A percentile compares a stretch with the other conserved stretches of the same genome.
Conservation (phyloP, 345 rosid species). For the Brassica carinata region DNA sequence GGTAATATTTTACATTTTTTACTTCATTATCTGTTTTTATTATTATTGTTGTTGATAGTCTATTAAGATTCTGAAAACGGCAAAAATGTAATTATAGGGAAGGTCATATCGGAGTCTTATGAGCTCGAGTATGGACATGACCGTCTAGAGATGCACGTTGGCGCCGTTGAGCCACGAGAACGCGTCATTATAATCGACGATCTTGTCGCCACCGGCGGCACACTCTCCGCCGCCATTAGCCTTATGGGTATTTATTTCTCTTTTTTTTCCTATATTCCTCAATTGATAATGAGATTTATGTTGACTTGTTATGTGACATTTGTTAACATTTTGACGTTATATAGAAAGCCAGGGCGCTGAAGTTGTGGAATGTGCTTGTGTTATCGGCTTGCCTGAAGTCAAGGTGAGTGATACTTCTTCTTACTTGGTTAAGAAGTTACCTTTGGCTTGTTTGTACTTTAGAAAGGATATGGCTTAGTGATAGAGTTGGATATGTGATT, state of each 20-base stretch:
- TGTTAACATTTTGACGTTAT: constrained; percentile 1
- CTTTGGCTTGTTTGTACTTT: neutral
- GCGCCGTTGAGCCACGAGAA: constrained; percentile 68
- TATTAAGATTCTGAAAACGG: constrained; percentile 6
- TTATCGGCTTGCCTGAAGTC: constrained; percentile 72
- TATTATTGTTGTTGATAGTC: too few relatives aligned
- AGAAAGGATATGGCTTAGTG: neutral
- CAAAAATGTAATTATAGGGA: constrained; percentile 45
- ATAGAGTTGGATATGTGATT: constrained; percentile 2
- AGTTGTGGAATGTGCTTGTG: constrained; percentile 77
- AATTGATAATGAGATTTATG: neutral
- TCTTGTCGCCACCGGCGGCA: constrained; percentile 90
- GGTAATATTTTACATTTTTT: constrained; percentile 38
- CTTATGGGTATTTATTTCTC: constrained; percentile 56
- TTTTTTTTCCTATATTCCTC: neutral
- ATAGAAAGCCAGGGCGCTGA: constrained; percentile 68
- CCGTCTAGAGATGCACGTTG: constrained; percentile 84
- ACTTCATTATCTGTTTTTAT: neutral
- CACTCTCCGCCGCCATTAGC: constrained; percentile 80
- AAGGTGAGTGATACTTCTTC: constrained; percentile 45
- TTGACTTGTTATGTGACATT: neutral
- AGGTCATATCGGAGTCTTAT: constrained; percentile 67
- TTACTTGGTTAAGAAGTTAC: constrained; percentile 21
- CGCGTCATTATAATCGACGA: constrained; percentile 76
- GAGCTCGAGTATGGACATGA: constrained; percentile 90